These are phyloP conservation scores for Phytophthora pinifolia DNA, from an alignment of 352 stramenopile species.

Conservation along the genomic window DNA sequence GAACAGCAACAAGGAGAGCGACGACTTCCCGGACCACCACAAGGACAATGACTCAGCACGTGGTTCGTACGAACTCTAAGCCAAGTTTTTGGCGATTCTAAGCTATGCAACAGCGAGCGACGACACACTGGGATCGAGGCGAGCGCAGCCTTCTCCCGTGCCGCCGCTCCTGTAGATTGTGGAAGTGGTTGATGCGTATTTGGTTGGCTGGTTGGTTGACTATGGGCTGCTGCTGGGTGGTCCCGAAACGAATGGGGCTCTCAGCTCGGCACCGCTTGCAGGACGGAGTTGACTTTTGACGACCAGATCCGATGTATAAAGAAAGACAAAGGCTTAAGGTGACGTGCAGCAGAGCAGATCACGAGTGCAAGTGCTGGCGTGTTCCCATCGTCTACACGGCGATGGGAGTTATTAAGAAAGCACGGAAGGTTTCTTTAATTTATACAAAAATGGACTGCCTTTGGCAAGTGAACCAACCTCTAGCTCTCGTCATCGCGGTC, in stretches of 20 bases:
- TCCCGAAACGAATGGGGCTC: slow-evolving; percentile 28
- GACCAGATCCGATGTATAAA: slow-evolving; percentile 31
- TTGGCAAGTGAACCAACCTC: slow-evolving; percentile 22
- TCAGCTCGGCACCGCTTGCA: slow-evolving; percentile 15
- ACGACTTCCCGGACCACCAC: slow-evolving; percentile 77
- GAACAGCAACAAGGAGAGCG: slow-evolving; percentile 57
- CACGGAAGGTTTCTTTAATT: slow-evolving; percentile 30
- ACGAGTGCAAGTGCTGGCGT: not conserved
- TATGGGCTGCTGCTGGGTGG: slow-evolving; percentile 20
- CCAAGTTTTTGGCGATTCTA: slow-evolving; percentile 16
- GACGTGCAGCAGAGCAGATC: slow-evolving; percentile 2
- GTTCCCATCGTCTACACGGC: slow-evolving; percentile 1
- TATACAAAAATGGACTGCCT: slow-evolving; percentile 31
- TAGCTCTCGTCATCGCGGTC: slow-evolving; percentile 33
- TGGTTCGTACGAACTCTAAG: slow-evolving; percentile 81
- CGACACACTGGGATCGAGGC: slow-evolving; percentile 18
- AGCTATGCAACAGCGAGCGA: slow-evolving; percentile 20
- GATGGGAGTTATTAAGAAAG: slow-evolving; percentile 16
- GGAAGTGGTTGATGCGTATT: slow-evolving; percentile 32
- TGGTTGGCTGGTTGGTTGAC: slow-evolving; percentile 22
- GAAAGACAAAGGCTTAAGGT: slow-evolving; percentile 12
- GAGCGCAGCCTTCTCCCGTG: slow-evolving; percentile 28
- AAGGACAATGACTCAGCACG: slow-evolving; percentile 67
- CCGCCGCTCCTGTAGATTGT: slow-evolving; percentile 14
- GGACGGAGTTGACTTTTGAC: slow-evolving; percentile 33